Conservation (phyloP, 1,139 yeast genomes). For the Yamadazyma sp. region DNA sequence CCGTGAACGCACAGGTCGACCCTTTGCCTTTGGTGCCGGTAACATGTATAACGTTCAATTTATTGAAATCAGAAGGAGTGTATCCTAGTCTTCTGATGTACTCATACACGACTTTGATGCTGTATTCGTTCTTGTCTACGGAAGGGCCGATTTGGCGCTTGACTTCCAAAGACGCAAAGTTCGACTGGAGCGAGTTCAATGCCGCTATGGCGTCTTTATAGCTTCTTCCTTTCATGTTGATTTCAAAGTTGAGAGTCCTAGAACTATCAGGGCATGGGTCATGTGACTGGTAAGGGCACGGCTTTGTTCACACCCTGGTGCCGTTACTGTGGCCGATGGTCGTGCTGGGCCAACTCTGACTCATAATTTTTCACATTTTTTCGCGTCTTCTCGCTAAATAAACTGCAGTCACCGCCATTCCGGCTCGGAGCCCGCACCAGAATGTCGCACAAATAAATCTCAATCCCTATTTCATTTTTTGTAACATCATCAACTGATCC, state of each 20-base stretch:
- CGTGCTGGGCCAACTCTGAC: constrained; percentile 1
- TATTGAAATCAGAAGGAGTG: constrained; percentile 64
- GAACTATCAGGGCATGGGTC: too few relatives aligned
- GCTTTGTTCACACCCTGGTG: too few relatives aligned
- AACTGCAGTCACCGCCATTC: neutral
- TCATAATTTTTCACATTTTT: neutral
- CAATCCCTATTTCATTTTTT: neutral
- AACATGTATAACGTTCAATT: constrained; percentile 78
- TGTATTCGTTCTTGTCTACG: constrained; percentile 61
- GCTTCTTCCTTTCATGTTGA: constrained; percentile 22
- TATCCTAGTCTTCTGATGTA: constrained; percentile 90
- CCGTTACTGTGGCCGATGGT: too few relatives aligned
- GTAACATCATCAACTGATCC: neutral
- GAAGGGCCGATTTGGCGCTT: constrained; percentile 66
- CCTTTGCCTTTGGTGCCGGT: constrained; percentile 99
- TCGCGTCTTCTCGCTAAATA: neutral
- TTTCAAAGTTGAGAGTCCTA: too few relatives aligned
- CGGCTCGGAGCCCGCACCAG: neutral
- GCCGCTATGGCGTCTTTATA: constrained; percentile 79
- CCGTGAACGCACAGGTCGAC: constrained; percentile 93
- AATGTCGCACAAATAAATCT: neutral
- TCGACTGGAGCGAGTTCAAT: constrained; percentile 85
- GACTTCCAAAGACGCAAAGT: constrained; percentile 86
- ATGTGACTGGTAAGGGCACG: too few relatives aligned
- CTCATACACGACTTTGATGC: constrained; percentile 86